Percentiles rank a stretch among this genome's conserved stretches.
Conservation (phyloP, 768 basidiomycete genomes). For the Pisolithus albus region DNA sequence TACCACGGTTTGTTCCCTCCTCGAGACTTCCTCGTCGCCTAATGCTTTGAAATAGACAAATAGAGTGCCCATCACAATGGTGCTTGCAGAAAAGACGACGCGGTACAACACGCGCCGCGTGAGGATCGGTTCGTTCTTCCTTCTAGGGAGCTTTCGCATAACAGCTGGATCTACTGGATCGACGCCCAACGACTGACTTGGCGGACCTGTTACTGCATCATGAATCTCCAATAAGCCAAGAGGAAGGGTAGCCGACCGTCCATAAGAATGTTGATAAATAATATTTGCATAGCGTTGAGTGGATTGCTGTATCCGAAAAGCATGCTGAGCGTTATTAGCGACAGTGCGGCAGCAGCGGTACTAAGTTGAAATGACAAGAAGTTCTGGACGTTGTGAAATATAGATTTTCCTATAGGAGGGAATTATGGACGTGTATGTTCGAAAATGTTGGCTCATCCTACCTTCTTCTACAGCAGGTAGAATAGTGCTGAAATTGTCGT, state of each 20-base stretch:
- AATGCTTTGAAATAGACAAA: conserved; percentile 82
- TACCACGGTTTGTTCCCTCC: conserved; percentile 95
- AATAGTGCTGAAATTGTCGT: conserved; percentile 95
- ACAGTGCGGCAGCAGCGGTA: conserved; percentile 92
- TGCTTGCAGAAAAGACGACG: conserved; percentile 87
- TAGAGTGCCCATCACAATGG: conserved; percentile 84
- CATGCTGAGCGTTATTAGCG: conserved; percentile 92
- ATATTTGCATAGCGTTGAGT: conserved; percentile 95
- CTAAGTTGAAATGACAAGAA: conserved; percentile 96
- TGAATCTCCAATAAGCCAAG: neutral
- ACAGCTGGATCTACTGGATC: conserved; percentile 97
- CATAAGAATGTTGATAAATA: conserved; percentile 99
- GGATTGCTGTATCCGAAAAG: conserved; percentile 86
- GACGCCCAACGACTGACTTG: conserved; percentile 92
- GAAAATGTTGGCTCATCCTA: conserved; percentile 19
- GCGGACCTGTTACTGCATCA: conserved; percentile 54
- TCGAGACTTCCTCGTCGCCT: conserved; percentile 75
- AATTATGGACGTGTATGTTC: neutral
- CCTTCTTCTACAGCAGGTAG: conserved; percentile 93
- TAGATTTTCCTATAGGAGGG: conserved; percentile 69
- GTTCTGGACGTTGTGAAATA: conserved; percentile 98
- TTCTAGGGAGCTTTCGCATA: conserved; percentile 89
- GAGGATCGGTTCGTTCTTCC: conserved; percentile 90
- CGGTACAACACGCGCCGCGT: conserved; percentile 64
- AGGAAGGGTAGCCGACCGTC: conserved; percentile 52